Conservation (phyloP, 768 basidiomycete genomes). For the Phlebiopsis gigantea region DNA sequence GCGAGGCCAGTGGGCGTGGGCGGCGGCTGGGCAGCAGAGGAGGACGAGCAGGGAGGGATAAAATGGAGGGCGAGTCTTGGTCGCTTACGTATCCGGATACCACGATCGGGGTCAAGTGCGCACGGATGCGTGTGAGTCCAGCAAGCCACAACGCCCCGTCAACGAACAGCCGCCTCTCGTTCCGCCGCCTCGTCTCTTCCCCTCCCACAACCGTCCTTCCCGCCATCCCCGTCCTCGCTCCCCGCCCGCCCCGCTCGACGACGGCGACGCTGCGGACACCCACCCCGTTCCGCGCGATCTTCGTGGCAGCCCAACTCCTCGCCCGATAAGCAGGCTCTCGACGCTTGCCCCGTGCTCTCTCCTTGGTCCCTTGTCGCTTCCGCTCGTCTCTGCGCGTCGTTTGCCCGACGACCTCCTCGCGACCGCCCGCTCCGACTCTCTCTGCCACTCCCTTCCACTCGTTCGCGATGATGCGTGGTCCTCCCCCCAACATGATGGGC, state of each 20-base stretch:
- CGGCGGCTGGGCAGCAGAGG: neutral
- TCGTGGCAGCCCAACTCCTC: constrained; percentile 1
- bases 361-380: neutral
- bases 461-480: neutral
- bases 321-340: constrained; percentile 1
- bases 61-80: neutral
- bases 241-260: neutral
- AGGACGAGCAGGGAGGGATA: neutral
- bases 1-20: neutral
- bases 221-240: neutral
- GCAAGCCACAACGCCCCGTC: constrained; percentile 11
- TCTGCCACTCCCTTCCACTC: neutral
- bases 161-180: constrained; percentile 7
- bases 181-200: constrained; percentile 5
- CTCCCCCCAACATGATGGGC: constrained; percentile 29
- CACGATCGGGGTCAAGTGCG: constrained; percentile 10
- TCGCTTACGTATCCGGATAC: constrained; percentile 6
- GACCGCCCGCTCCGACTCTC: no score
- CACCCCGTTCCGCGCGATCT: constrained; percentile 7
- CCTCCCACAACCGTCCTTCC: neutral
- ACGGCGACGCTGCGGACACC: constrained; percentile 1
- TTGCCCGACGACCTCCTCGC: neutral
- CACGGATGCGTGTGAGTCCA: constrained; percentile 11
- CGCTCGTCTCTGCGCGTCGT: neutral
- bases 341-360: neutral